Conservation (phyloP, 1,284 basidiomycete genomes). For the Pseudozyma tsukubaensis region DNA sequence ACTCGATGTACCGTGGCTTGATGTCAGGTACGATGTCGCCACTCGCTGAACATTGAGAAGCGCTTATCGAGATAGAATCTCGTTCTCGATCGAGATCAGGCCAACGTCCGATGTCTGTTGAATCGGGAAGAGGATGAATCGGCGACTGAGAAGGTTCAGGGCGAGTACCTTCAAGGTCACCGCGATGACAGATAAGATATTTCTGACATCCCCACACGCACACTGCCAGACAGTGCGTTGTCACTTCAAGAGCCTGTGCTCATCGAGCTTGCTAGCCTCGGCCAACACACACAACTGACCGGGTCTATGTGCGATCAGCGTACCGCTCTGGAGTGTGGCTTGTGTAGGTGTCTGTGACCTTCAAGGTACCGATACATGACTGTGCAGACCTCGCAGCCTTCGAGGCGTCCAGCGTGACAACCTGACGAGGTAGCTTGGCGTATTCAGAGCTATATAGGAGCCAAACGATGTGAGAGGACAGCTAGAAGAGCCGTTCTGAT, state of each 20-base stretch:
- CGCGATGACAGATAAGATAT: slow-evolving; percentile 29
- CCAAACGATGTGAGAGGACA: not conserved
- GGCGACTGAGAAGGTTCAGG: slow-evolving; percentile 15
- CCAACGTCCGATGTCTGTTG: not conserved
- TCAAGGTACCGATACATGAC: not conserved
- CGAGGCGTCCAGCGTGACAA: too few species aligned
- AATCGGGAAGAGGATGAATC: not conserved
- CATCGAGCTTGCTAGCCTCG: too few species aligned
- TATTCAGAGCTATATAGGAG: slow-evolving; percentile 1
- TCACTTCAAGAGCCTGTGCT: not conserved
- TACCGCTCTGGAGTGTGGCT: not conserved
- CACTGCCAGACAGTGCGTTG: not conserved
- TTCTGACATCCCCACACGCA: slow-evolving; percentile 12
- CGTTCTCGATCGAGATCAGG: not conserved
- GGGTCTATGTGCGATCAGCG: not conserved
- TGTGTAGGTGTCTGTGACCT: not conserved
- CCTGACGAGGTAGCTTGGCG: too few species aligned
- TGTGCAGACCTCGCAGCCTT: too few species aligned
- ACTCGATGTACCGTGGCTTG: too few species aligned
- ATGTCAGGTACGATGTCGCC: too few species aligned
- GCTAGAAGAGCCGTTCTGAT: not conserved
- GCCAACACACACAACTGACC: too few species aligned
- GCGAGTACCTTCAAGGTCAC: slow-evolving; percentile 27
- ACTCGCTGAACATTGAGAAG: too few species aligned
- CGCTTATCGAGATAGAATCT: not conserved